Evolutionary conservation across 116 monocot genomes (phyloP), one percentile per base, ranked within the genome.

Genomic region (Phalaenopsis hybrid): DNA sequence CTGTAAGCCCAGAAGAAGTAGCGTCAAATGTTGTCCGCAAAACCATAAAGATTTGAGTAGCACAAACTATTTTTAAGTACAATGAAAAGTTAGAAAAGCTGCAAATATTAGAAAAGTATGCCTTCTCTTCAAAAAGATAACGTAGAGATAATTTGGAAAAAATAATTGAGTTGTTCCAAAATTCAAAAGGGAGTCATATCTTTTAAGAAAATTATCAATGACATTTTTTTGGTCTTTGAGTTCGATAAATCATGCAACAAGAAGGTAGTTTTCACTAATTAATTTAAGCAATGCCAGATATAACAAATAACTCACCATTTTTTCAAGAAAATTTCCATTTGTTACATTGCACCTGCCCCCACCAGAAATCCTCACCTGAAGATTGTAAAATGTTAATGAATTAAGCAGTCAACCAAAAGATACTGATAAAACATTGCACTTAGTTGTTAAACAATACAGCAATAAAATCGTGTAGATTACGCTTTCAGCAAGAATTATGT

Each of bases 341-440:
- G 98, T 98, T 15, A 98, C 93, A 84, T 98, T 98, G 88, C 98
- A 98, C 43, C 98, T 85, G 43, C 98, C 98, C 80, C 95, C 95
- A 78, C 97, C 98, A 82, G 98, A 98, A 80, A 98, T 90, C 84
- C 95, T 98, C 55, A 98, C 98, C 97, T 98, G 82, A 78, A 84
- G 15, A 61, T 43, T 44, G 7, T 2, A 83, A 20, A 69, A 80
- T 12, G 18, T 45, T 57, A 33, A 77, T 77, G 33, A 79, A 28
- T 74, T 77, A 88, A 50, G n/a, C 48, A 51, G 46, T 67, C 23
- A 52, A 48, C 73, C 33, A 77, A 77, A 33, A 31, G 10, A 65
- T 49, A 44, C 11, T 77, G 15, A 65, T n/a, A 75, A 75, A 75
- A 20, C 17, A 75, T 46, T 75, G 75, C 34, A 17, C 33, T 4